Evolutionary conservation across 2,329 filamentous ascomycete genomes (phyloP).

Genomic region (Colletotrichum truncatum): DNA sequence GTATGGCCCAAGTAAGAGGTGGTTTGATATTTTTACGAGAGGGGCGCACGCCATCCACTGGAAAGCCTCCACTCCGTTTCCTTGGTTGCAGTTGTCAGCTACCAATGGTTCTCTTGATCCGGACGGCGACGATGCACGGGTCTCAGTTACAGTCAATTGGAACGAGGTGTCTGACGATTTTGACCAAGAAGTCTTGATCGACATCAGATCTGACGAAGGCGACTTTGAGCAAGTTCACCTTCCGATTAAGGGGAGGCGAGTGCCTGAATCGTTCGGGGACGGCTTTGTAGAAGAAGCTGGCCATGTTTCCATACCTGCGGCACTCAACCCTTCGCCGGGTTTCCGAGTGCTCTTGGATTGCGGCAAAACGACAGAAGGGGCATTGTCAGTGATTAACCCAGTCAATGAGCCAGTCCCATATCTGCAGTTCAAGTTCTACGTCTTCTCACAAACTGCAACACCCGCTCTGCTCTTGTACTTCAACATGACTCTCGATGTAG

Average conservation of each 20-base stretch:
- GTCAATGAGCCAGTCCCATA: constrained; percentile 31
- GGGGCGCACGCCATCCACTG: constrained; percentile 42
- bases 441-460: constrained; percentile 35
- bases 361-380: constrained; percentile 36
- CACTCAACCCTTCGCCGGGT: constrained; percentile 13
- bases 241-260: constrained; percentile 32
- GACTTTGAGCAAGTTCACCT: constrained; percentile 48
- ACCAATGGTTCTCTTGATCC: constrained; percentile 41
- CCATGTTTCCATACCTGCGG: constrained; percentile 44
- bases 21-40: constrained; percentile 46
- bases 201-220: constrained; percentile 43
- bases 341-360: constrained; percentile 42
- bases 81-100: constrained; percentile 41
- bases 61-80: constrained; percentile 41
- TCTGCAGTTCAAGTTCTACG: constrained; percentile 42
- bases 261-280: constrained; percentile 41
- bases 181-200: constrained; percentile 51
- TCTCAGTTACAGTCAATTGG: constrained; percentile 44
- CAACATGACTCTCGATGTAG: constrained; percentile 56
- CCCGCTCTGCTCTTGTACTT: constrained; percentile 44
- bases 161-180: constrained; percentile 46
- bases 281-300: constrained; percentile 46
- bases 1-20: constrained; percentile 40
- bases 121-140: constrained; percentile 40
- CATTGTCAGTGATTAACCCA: constrained; percentile 32